A percentile compares a stretch with the other conserved stretches of the same genome.
Conservation (phyloP, 352 stramenopile genomes). For the Pythium aristosporum region DNA sequence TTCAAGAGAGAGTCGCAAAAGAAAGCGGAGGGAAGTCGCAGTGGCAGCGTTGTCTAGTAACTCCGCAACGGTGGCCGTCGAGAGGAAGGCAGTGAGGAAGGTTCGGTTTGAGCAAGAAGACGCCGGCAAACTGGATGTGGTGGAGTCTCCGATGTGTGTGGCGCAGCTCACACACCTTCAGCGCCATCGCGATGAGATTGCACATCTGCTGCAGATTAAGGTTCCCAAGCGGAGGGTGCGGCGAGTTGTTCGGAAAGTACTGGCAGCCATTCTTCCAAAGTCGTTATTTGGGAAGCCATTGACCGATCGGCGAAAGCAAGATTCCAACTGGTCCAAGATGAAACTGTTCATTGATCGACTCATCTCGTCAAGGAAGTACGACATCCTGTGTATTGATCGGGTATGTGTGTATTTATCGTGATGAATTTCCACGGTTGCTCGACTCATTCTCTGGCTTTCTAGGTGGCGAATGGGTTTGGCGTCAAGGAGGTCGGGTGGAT, state of each 20-base stretch:
- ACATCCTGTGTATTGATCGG: constrained; percentile 54
- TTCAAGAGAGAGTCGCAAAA: constrained; percentile 32
- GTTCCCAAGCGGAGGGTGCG: constrained; percentile 49
- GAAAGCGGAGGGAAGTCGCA: constrained; percentile 48
- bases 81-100: not conserved
- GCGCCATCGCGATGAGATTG: constrained; percentile 52
- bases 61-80: constrained; percentile 13
- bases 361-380: constrained; percentile 55
- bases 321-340: constrained; percentile 53
- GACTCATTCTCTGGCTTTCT: not conserved
- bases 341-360: constrained; percentile 47
- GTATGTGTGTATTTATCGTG: constrained; percentile 22
- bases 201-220: constrained; percentile 35
- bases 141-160: not conserved
- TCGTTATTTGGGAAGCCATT: constrained; percentile 40
- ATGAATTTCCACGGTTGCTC: not conserved
- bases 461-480: constrained; percentile 11
- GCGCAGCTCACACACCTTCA: constrained; percentile 38
- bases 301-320: not conserved
- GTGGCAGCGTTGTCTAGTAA: constrained; percentile 45
- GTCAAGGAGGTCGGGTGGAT: constrained; percentile 26
- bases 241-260: constrained; percentile 50
- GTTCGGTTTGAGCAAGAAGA: constrained; percentile 23
- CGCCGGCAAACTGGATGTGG: not conserved
- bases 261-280: constrained; percentile 55